These are phyloP conservation scores for Phoenix roebelenii DNA, from an alignment of 176 grass and related monocot species.

Conservation along the genomic window DNA sequence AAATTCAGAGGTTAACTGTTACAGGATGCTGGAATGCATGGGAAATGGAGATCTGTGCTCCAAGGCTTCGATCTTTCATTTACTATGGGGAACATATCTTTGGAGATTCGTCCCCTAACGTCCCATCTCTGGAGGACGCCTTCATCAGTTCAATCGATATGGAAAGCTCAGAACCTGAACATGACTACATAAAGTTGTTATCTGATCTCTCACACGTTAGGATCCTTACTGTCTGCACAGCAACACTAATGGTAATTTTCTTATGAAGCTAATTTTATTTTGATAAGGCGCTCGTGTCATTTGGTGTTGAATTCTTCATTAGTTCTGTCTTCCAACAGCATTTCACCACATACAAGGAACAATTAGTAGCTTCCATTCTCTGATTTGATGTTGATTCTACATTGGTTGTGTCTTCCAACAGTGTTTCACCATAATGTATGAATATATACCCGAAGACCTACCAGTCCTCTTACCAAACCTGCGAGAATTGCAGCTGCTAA, in stretches of 20 bases:
- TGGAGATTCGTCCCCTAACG: neutral
- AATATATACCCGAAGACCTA: neutral
- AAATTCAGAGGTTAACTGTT: conserved; percentile 29
- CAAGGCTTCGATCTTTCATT: conserved; percentile 30
- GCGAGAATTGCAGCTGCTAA: conserved; percentile 15
- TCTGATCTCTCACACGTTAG: conserved; percentile 23
- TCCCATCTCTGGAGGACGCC: conserved; percentile 26
- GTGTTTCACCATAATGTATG: too few species aligned
- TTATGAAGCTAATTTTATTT: too few species aligned
- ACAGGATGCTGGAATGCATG: conserved; percentile 11
- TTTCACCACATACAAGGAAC: too few species aligned
- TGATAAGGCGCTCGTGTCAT: neutral
- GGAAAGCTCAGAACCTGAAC: neutral
- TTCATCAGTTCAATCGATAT: conserved; percentile 22
- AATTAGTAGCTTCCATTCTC: too few species aligned
- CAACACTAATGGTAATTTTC: conserved; percentile 22
- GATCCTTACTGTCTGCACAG: conserved; percentile 29
- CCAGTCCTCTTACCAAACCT: conserved; percentile 11
- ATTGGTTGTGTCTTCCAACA: too few species aligned
- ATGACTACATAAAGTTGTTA: conserved; percentile 13
- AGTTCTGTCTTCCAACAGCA: neutral
- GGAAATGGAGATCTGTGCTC: conserved; percentile 17
- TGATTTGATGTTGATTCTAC: too few species aligned
- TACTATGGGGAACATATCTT: conserved; percentile 17
- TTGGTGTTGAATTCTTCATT: neutral